Conservation (phyloP, 2,329 filamentous ascomycete species). For the Diaporthe vaccinii region DNA sequence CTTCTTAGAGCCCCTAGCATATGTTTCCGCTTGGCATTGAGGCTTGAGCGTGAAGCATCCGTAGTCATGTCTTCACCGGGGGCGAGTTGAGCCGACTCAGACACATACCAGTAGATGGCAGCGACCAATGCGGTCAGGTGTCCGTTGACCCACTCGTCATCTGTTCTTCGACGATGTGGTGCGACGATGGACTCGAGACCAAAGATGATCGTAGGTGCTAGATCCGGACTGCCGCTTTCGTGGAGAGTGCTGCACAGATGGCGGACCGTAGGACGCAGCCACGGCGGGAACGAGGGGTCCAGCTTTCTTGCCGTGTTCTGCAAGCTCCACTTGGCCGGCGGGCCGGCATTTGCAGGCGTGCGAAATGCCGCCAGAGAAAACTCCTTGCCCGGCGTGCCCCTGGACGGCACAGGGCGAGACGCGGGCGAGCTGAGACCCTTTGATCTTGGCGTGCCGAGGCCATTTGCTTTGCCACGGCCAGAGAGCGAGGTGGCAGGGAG, state of each 20-base stretch:
- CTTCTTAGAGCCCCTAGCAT: conserved; percentile 59
- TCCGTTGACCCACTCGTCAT: conserved; percentile 63
- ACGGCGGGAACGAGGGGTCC: conserved; percentile 64
- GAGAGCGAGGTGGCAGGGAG: conserved; percentile 63
- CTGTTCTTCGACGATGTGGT: conserved; percentile 57
- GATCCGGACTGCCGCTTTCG: conserved; percentile 62
- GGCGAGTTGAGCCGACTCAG: conserved; percentile 61
- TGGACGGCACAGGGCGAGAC: conserved; percentile 44
- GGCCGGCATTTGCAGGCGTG: conserved; percentile 47
- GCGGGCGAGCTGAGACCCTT: conserved; percentile 48
- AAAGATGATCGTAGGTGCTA: conserved; percentile 80
- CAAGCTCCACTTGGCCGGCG: conserved; percentile 56
- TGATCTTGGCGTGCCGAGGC: conserved; percentile 51
- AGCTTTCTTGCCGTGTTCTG: conserved; percentile 51
- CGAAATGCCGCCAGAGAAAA: conserved; percentile 48
- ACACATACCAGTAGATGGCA: conserved; percentile 72
- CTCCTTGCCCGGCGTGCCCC: conserved; percentile 48
- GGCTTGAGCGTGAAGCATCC: conserved; percentile 53
- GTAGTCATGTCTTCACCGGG: conserved; percentile 44
- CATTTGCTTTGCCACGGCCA: conserved; percentile 47
- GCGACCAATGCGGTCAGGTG: conserved; percentile 69
- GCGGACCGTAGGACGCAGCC: conserved; percentile 78
- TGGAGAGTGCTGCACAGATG: conserved; percentile 73
- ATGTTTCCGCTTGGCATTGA: conserved; percentile 60
- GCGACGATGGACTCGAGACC: conserved; percentile 73